Evolutionary conservation across 345 rosid genomes (phyloP).

Genomic region (Iberis pinnata): DNA sequence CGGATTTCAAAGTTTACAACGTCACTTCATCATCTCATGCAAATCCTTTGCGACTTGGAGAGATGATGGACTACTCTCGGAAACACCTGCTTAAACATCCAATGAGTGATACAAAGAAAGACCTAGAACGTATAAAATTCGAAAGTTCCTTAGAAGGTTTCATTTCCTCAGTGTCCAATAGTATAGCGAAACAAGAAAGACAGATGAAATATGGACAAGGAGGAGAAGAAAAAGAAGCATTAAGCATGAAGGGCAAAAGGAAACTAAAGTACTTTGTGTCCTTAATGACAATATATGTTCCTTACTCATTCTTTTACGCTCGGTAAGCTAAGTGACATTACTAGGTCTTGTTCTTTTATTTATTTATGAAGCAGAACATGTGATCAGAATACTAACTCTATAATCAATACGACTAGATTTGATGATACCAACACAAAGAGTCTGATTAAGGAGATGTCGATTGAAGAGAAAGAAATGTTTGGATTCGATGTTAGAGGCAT

Average conservation of each 20-base stretch:
- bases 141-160: slow-evolving; percentile 18
- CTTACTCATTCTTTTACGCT: slow-evolving; percentile 21
- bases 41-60: slow-evolving; percentile 12
- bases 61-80: background rate
- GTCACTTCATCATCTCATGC: slow-evolving; percentile 17
- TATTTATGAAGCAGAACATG: too few species aligned
- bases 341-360: too few species aligned
- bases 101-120: background rate
- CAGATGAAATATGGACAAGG: background rate
- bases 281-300: slow-evolving; percentile 13
- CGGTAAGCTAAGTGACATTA: slow-evolving; percentile 14
- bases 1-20: slow-evolving; percentile 17
- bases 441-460: slow-evolving; percentile 26
- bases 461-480: slow-evolving; percentile 33
- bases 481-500: slow-evolving; percentile 27
- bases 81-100: slow-evolving; percentile 11
- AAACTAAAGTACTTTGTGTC: slow-evolving; percentile 13
- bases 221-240: background rate
- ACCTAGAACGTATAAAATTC: background rate
- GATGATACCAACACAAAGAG: slow-evolving; percentile 31
- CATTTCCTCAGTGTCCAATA: slow-evolving; percentile 12
- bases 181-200: slow-evolving; percentile 7
- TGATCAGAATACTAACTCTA: background rate
- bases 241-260: slow-evolving; percentile 11
- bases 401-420: slow-evolving; percentile 21